Conservation (phyloP, 164 flowering plant genomes). For the Magnolia changhungtana region DNA sequence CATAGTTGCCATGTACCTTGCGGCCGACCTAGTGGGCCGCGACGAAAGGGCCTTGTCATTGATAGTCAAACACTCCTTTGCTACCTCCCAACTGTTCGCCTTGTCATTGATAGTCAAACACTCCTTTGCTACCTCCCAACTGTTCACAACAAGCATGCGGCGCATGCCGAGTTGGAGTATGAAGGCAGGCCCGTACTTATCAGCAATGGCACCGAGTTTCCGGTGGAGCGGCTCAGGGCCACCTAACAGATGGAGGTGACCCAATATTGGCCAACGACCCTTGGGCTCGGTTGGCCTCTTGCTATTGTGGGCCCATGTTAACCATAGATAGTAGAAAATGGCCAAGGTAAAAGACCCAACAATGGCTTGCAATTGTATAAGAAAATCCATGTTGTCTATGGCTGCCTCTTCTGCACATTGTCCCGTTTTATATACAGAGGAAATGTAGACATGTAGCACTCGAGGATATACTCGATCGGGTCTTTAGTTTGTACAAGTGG, state of each 20-base stretch:
- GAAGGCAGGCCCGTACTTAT: conserved; percentile 16
- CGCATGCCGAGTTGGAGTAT: conserved; percentile 9
- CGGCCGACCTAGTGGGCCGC: background rate
- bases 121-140: conserved; percentile 11
- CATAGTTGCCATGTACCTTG: conserved; percentile 1
- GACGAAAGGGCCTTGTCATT: conserved; percentile 9
- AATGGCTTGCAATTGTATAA: background rate
- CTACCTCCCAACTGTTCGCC: conserved; percentile 13
- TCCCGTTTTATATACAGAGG: too few relatives aligned
- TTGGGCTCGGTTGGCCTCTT: background rate
- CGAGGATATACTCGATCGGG: too few relatives aligned
- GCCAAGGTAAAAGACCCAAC: background rate
- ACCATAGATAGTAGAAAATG: background rate
- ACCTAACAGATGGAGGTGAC: conserved; percentile 17
- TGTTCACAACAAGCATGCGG: conserved; percentile 12
- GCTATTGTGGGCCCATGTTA: background rate
- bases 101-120: conserved; percentile 1
- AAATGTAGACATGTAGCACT: too few relatives aligned
- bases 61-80: background rate
- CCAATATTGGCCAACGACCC: conserved; percentile 15
- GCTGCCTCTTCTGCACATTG: too few relatives aligned
- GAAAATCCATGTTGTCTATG: background rate
- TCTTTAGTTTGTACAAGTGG: too few relatives aligned
- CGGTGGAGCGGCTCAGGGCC: background rate
- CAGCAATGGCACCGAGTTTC: conserved; percentile 16